Evolutionary conservation across 352 stramenopile genomes (phyloP), one percentile per base, ranked within the genome.

Genomic region (Phytophthora pluvialis): DNA sequence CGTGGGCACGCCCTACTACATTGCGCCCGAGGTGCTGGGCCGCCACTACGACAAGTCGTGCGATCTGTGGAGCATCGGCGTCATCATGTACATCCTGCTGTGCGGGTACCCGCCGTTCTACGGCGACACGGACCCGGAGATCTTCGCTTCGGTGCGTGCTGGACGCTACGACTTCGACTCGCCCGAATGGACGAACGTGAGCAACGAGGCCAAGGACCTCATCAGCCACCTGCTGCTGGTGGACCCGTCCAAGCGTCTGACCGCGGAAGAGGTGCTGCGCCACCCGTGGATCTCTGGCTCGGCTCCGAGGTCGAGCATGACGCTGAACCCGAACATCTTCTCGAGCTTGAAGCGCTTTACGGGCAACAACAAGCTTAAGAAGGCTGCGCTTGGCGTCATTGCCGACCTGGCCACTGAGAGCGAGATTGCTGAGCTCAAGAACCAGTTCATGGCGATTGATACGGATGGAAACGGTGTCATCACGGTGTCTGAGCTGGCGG

Each of bases 71-170:
- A 97, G 82, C 40, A 98, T 99, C 59, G 95, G 95, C 42, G 92
- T 98, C 63, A 98, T 98, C 62, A 94, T 89, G 54, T 98, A 98
- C 81, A 97, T 98, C 36, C 76, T 98, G 61, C 77, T 98, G n/a
- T 98, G 90, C 52, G 95, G 97, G 18, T 98, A 98, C 65, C 89
- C 97, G 6, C 97, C 97, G 7, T 99, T 99, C 83, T 97, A 98
- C 60, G 97, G 97, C 45, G 94, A 97, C 57, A 97, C 93, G 39
- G 95, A 98, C 57, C 83, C 81, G 1, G 88, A 97, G 71, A 97
- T 97, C 61, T 97, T 97, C 54, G 78, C 83, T 5, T 90, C 81
- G 4, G 86, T 96, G 60, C 85, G 86, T 51, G 76, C 80, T 40
- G 85, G 84, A 25, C 75, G 80, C 47, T 95, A 94, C 56, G 89